Evolutionary conservation across 78 protist genomes (phyloP).

Genomic region (Fonticula alba): DNA sequence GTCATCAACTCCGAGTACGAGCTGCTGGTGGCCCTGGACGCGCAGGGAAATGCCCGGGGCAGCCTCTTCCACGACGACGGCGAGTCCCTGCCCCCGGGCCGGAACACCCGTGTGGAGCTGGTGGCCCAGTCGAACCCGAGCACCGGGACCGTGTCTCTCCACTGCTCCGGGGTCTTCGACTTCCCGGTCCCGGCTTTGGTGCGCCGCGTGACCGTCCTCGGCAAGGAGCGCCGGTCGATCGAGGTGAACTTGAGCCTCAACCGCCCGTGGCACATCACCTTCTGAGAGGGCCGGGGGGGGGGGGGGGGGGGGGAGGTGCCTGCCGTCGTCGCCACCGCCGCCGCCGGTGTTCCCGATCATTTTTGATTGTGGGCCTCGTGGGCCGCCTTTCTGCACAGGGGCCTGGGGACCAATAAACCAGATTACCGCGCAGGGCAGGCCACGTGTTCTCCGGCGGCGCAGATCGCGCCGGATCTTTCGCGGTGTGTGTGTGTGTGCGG

Average conservation of each 20-base stretch:
- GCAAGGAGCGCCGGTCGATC: background rate
- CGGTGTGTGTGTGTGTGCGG: too few species aligned
- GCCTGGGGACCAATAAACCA: too few species aligned
- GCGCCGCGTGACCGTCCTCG: background rate
- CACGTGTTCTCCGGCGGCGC: too few species aligned
- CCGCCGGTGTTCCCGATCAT: too few species aligned
- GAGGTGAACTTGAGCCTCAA: background rate
- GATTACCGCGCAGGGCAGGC: too few species aligned
- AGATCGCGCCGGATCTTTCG: too few species aligned
- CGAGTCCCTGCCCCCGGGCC: background rate
- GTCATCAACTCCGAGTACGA: background rate
- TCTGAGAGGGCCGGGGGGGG: background rate
- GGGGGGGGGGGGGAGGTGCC: too few species aligned
- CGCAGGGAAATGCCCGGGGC: constrained; percentile 10
- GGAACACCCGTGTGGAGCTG: background rate
- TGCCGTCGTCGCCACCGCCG: too few species aligned
- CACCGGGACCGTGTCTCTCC: background rate
- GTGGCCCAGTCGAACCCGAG: background rate
- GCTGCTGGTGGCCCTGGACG: constrained; percentile 4
- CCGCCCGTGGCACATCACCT: background rate
- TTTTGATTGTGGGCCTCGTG: too few species aligned
- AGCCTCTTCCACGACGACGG: constrained; percentile 20
- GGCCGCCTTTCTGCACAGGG: too few species aligned
- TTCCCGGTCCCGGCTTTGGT: background rate
- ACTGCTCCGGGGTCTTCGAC: background rate